Percentiles rank a stretch among this genome's conserved stretches.
These are phyloP conservation scores for Ochetophila trinervis DNA, from an alignment of 306 rosid species.

Conservation along the genomic window DNA sequence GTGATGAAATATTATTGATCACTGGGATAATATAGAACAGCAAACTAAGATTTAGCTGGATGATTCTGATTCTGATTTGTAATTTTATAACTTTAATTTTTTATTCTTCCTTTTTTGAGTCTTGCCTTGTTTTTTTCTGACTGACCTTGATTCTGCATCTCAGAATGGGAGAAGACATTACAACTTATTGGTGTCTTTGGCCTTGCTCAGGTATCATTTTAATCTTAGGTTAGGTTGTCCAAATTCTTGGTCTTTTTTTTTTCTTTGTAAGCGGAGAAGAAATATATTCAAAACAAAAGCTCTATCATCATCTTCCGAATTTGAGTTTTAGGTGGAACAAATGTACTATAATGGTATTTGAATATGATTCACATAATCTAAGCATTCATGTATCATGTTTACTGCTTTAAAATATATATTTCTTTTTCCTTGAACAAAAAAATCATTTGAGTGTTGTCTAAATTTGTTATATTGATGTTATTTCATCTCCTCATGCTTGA, in stretches of 20 bases:
- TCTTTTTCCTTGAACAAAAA: too few relatives aligned
- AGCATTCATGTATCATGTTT: too few relatives aligned
- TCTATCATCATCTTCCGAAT: not conserved
- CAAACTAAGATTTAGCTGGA: not conserved
- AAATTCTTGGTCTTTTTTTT: not conserved
- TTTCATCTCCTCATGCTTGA: too few relatives aligned
- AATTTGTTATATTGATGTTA: too few relatives aligned
- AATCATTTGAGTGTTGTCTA: too few relatives aligned
- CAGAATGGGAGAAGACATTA: constrained; percentile 95
- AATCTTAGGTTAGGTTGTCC: not conserved
- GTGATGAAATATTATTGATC: not conserved
- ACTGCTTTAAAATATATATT: too few relatives aligned
- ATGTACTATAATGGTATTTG: not conserved
- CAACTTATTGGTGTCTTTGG: constrained; percentile 74
- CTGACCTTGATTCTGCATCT: constrained; percentile 24
- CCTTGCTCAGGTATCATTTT: constrained; percentile 58
- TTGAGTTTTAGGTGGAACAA: not conserved
- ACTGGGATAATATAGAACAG: not conserved
- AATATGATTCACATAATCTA: too few relatives aligned
- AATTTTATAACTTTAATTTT: not conserved
- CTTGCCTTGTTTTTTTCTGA: constrained; percentile 26
- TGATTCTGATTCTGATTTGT: not conserved
- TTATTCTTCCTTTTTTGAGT: not conserved
- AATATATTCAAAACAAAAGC: not conserved
- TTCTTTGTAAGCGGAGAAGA: not conserved